Evolutionary conservation across 176 grass and related monocot species (phyloP), one percentile per base, ranked within the genome.

Genomic region (Eragrostis curvula): DNA sequence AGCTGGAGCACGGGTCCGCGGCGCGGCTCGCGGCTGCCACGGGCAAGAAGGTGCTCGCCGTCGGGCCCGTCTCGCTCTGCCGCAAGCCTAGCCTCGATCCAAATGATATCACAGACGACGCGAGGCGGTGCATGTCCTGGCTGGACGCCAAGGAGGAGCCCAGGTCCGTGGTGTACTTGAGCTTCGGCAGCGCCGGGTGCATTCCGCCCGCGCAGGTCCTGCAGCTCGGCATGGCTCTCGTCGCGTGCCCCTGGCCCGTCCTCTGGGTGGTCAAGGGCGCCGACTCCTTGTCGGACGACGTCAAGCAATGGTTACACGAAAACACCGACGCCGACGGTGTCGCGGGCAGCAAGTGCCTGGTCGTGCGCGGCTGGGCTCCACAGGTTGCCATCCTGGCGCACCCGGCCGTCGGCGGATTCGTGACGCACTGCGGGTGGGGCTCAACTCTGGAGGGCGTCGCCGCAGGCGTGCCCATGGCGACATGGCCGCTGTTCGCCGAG

Each of bases 351-450:
- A 88, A 82, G 62, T 87, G 87, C 78, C 74, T 90, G 5, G 43
- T 87, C 0, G 79, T 92, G 21, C 81, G 73, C 12, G 85, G 89
- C 2, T 92, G 94, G 94, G 94, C 89, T 1, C 94, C 92, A 12
- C 92, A 94, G 82, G 86, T 90, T 28, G 68, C 80, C 78, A 87
- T 94, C 69, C 81, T 97, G 0, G 81, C 69, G 3, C 92, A 97
- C 77, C 77, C 65, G n/a, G 77, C 88, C 3, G 88, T 91, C 5
- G 92, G 88, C 20, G 88, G 86, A 5, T 97, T 94, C 58, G 6
- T 97, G 86, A 97, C 92, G 48, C 90, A 97, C 80, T 94, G 95
- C 7, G 95, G 95, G 39, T 97, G 95, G 95, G 91, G 93, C 2
- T 97, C 95, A 12, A 92, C 86, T 7, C 79, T 97, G 70, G 95